Conservation (phyloP, 2,329 filamentous ascomycete species). For the Emydomyces testavorans region DNA sequence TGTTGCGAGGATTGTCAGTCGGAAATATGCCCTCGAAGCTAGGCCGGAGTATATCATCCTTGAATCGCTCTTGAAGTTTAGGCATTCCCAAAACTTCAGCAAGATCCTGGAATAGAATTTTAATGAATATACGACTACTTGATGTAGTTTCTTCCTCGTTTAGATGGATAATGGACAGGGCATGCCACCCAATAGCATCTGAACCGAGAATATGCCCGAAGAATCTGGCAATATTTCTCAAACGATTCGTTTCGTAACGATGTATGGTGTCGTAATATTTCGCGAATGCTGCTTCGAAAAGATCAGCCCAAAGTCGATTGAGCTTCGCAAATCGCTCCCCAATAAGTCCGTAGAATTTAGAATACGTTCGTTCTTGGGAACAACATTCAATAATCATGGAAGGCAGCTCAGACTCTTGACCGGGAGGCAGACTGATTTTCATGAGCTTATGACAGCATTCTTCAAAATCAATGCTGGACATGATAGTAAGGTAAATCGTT, state of each 20-base stretch:
- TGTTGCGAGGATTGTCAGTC: conserved; percentile 74
- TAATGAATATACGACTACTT: conserved; percentile 94
- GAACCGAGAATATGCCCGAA: conserved; percentile 84
- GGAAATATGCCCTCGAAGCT: conserved; percentile 82
- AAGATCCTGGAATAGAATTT: conserved; percentile 91
- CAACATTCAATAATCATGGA: conserved; percentile 97
- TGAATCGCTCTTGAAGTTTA: conserved; percentile 63
- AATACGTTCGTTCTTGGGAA: conserved; percentile 91
- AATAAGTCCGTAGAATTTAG: conserved; percentile 92
- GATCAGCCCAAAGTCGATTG: conserved; percentile 83
- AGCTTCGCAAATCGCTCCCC: conserved; percentile 93
- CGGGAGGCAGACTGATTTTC: conserved; percentile 77
- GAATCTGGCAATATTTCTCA: conserved; percentile 89
- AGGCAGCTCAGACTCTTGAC: conserved; percentile 78
- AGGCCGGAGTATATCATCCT: conserved; percentile 65
- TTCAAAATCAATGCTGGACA: conserved; percentile 91
- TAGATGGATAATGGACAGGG: conserved; percentile 69
- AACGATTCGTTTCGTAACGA: conserved; percentile 86
- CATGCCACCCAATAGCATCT: conserved; percentile 87
- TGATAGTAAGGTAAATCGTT: conserved; percentile 94
- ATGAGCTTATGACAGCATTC: conserved; percentile 96
- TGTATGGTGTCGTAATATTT: conserved; percentile 98
- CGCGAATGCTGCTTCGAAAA: conserved; percentile 80
- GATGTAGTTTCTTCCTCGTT: conserved; percentile 97
- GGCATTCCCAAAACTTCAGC: conserved; percentile 75